These are phyloP conservation scores for Fusarium verticillioides DNA, from an alignment of 2,329 filamentous ascomycete genomes.

Conservation along the genomic window DNA sequence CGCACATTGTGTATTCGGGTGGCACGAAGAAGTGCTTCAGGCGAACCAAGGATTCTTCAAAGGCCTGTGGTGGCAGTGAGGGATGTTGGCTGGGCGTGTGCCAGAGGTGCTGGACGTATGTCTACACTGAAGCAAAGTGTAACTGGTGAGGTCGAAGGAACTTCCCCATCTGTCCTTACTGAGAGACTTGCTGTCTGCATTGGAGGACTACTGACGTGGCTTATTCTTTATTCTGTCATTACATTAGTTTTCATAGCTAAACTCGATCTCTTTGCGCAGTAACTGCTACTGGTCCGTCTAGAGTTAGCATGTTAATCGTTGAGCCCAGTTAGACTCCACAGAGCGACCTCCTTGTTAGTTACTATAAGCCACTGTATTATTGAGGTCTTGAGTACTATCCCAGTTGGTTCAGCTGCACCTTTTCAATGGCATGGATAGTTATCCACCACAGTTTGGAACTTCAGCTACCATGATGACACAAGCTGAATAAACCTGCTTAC, in stretches of 20 bases:
- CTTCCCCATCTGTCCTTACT: fast-evolving
- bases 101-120: background rate
- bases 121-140: background rate
- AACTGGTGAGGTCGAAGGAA: background rate
- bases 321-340: too few relatives aligned
- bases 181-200: fast-evolving
- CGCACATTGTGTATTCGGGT: background rate
- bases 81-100: background rate
- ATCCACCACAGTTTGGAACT: too few relatives aligned
- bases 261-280: too few relatives aligned
- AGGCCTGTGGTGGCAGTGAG: background rate
- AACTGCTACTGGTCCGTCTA: background rate
- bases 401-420: too few relatives aligned
- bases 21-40: background rate
- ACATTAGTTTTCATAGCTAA: background rate
- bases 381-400: too few relatives aligned
- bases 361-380: too few relatives aligned
- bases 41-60: fast-evolving
- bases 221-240: background rate
- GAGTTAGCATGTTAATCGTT: background rate
- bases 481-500: too few relatives aligned
- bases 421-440: too few relatives aligned
- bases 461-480: too few relatives aligned
- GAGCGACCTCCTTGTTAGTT: too few relatives aligned
- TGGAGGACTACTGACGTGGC: background rate